These are phyloP conservation scores for Mycosphaerella sp. DNA, from an alignment of 2,329 filamentous ascomycete species.

Conservation along the genomic window DNA sequence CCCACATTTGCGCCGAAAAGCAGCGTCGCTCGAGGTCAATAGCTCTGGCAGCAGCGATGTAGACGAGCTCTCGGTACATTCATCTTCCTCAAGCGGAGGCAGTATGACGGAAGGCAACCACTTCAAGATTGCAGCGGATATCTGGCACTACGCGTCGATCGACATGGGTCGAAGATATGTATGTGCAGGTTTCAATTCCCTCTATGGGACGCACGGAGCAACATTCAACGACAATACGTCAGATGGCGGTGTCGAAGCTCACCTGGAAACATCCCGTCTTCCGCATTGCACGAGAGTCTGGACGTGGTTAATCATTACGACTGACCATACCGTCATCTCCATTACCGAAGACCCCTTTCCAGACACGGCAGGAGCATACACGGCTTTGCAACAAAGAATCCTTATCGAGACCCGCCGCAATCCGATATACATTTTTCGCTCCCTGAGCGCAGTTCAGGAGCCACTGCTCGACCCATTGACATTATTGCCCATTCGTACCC, in stretches of 20 bases:
- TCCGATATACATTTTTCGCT: conserved; percentile 54
- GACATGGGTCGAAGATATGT: conserved; percentile 64
- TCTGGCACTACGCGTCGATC: conserved; percentile 70
- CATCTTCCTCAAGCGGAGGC: conserved; percentile 24
- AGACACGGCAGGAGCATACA: conserved; percentile 33
- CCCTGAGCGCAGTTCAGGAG: conserved; percentile 49
- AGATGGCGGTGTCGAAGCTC: neutral
- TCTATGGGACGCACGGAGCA: conserved; percentile 37
- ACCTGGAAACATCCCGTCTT: conserved; percentile 10
- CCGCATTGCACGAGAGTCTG: conserved; percentile 46
- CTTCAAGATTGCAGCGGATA: conserved; percentile 57
- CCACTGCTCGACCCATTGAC: conserved; percentile 37
- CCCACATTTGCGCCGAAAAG: conserved; percentile 7
- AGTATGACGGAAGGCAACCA: conserved; percentile 37
- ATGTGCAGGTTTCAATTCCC: conserved; percentile 65
- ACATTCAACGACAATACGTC: neutral
- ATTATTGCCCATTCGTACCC: conserved; percentile 41
- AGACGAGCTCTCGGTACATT: conserved; percentile 28
- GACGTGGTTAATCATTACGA: conserved; percentile 65
- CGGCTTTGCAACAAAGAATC: conserved; percentile 41
- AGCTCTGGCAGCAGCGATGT: conserved; percentile 11
- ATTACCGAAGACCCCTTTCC: conserved; percentile 57
- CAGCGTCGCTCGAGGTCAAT: conserved; percentile 4
- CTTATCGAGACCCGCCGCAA: conserved; percentile 51
- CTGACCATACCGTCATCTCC: conserved; percentile 64